Evolutionary conservation across 495 filamentous ascomycete genomes (phyloP), one percentile per base, ranked within the genome.

Genomic region (Gamarada debralockiae): DNA sequence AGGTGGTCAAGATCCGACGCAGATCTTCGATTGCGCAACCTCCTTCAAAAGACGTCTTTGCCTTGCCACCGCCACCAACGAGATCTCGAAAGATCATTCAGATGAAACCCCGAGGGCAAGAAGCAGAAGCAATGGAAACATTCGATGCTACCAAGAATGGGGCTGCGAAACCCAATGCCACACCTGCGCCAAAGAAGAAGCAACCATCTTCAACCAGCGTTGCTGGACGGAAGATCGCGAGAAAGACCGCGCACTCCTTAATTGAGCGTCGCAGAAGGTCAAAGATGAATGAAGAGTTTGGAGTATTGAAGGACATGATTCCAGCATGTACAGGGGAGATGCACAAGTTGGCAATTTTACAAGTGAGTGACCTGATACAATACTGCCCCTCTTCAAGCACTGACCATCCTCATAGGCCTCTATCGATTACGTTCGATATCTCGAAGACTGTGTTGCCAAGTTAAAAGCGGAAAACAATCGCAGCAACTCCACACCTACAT

Each of bases 251-350:
- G 2, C 93, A 98, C 62, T 95, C 89, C 58, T 67, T 97, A 59
- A 98, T 98, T 62, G 93, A 98, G 70, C 79, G 93, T 14, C 72
- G 95, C 42, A 74, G 93, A 57, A 76, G 93, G 44, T 95, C 89
- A 4, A 98, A 97, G 75, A 98, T 98, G 93, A 98, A 98, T 61
- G 93, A 97, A 62, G 93, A 97, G 68, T 98, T 98, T 72, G 85
- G 81, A 1, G 86, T 93, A 14, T 72, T 98, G 53, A 97, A 97
- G 72, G 81, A 86, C 64, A 87, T 98, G 86, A 95, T 98, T 58
- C 95, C 95, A 1, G 95, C 93, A 1, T 97, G 93, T 63, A 72
- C 71, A 7, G 90, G 90, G 17, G 85, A 89, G 53, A 98, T 98
- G 93, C 93, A 98, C 70, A 98, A 98, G 73, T 76, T 98, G 43